Conservation (phyloP, 106 monocot genomes). For the Xerophyta viscosa region DNA sequence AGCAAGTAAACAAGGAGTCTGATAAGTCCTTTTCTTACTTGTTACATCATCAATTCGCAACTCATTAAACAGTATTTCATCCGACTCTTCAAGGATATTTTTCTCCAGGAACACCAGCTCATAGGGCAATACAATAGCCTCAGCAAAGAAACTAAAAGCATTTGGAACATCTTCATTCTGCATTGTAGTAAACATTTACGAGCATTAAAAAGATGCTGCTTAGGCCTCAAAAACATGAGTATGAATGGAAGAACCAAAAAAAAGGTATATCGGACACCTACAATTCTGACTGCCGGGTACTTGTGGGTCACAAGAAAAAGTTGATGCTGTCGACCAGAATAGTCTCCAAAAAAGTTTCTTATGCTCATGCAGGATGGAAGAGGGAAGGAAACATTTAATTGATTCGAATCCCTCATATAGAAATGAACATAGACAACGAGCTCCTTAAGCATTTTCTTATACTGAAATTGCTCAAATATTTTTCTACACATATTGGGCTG, state of each 20-base stretch:
- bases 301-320: conserved; percentile 68
- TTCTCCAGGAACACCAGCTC: conserved; percentile 23
- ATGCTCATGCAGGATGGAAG: conserved; percentile 17
- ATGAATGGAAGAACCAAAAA: no score
- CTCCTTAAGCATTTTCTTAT: conserved; percentile 17
- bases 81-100: neutral
- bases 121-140: conserved; percentile 60
- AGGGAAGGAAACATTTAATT: conserved; percentile 19
- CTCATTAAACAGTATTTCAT: neutral
- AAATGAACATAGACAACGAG: conserved; percentile 57
- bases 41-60: neutral
- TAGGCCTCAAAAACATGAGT: neutral
- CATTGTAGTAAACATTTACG: neutral
- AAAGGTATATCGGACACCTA: conserved; percentile 21
- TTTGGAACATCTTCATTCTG: conserved; percentile 17
- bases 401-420: conserved; percentile 32
- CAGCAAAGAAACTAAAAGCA: conserved; percentile 52
- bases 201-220: neutral
- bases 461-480: conserved; percentile 42
- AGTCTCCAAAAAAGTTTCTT: conserved; percentile 2
- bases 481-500: conserved; percentile 45
- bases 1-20: conserved; percentile 38
- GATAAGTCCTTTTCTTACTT: neutral
- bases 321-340: conserved; percentile 24
- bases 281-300: conserved; percentile 48